Evolutionary conservation across 805 yeast species (phyloP), one percentile per base, ranked within the genome.

Genomic region (Saccharomycopsis fermentans): DNA sequence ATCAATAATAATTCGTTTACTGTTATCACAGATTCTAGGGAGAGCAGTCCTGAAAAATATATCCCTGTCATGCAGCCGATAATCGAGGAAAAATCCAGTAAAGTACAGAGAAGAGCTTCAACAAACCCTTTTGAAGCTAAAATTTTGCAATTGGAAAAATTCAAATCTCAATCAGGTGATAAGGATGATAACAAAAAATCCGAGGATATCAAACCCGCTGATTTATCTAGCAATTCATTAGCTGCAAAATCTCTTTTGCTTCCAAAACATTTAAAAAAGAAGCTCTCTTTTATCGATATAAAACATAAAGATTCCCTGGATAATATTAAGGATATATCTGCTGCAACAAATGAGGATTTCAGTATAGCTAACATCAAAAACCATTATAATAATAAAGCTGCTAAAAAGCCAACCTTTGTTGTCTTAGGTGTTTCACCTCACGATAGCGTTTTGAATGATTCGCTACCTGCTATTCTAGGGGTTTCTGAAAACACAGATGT

Each of bases 81-180:
- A 4, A 43, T 43, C 6, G 50, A 43, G 26, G 50, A 43, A 26
- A 43, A 21, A 16, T 21, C 50, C 24, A 16, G 24, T 21, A 43
- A 43, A 12, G 29, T 36, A 9, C 55, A 52, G 35, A 54, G 43
- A 34, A 54, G 56, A 54, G 32, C n/a, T 11, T 54, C 56, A 1
- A 54, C 40, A 1, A 54, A 54, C 19, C 56, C 56, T 6, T 54
- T 54, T 16, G 40, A 36, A 40, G 48, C 47, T 17, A 36, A 54
- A 9, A 51, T 43, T 21, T 43, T 43, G 26, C 50, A 43, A 43
- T 24, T 43, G 50, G 26, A 43, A 21, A 43, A 24, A 21, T 43
- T 29, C 26, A 19, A 43, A 24, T 43, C 29, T 8, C 16, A 43
- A 8, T 21, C 24, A 9, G 12, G 21, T 4, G 12, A 2, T 37